phyloP scores from a whole-genome alignment of 202 grass and related monocot genomes.

The Zoysia matrella region DNA sequence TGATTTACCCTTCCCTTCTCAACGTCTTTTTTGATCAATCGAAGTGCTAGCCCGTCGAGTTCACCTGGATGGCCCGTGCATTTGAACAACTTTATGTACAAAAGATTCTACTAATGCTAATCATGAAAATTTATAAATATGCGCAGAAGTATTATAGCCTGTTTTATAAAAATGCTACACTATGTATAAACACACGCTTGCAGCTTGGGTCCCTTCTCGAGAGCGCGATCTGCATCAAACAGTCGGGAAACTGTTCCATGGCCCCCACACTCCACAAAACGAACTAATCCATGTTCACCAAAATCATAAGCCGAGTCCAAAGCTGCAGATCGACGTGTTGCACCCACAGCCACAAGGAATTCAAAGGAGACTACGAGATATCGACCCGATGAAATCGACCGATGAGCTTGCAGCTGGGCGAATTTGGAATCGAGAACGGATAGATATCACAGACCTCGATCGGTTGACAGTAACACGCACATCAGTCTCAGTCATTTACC shows the following conservation, averaged over 20 bases:
- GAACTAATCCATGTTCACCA: constrained; percentile 31
- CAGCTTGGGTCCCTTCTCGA: too few relatives aligned
- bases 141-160: too few relatives aligned
- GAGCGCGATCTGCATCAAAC: neutral
- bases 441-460: constrained; percentile 3
- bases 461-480: constrained; percentile 51
- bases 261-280: constrained; percentile 35
- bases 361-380: neutral
- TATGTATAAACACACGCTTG: too few relatives aligned
- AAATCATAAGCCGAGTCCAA: constrained; percentile 22
- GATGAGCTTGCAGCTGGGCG: neutral
- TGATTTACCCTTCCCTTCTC: too few relatives aligned
- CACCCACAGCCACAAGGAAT: constrained; percentile 47
- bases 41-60: too few relatives aligned
- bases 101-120: too few relatives aligned
- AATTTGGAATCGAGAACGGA: constrained; percentile 32
- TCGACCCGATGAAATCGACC: neutral
- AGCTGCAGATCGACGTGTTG: constrained; percentile 14
- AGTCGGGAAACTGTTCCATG: constrained; percentile 32
- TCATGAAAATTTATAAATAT: too few relatives aligned
- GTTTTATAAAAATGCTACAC: too few relatives aligned
- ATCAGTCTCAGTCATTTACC: constrained; percentile 9
- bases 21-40: too few relatives aligned
- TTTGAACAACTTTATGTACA: too few relatives aligned
- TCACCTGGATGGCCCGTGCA: too few relatives aligned